Conservation (phyloP, 2,329 filamentous ascomycete species). For the Diaporthe longicolla region DNA sequence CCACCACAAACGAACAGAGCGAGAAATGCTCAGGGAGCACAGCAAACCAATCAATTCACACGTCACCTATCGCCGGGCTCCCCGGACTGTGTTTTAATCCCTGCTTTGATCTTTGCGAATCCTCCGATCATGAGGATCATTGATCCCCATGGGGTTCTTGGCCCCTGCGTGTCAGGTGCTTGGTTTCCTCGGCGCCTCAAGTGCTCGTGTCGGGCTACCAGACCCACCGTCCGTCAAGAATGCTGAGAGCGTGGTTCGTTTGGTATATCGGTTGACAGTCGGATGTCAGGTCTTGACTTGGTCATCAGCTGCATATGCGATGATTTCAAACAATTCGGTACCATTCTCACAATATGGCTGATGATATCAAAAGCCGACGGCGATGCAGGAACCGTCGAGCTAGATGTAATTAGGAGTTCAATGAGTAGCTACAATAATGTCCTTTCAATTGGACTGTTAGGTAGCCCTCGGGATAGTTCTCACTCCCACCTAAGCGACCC, state of each 20-base stretch:
- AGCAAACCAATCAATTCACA: neutral
- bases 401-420: no score
- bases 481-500: no score
- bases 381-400: no score
- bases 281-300: constrained; percentile 24
- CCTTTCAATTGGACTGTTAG: neutral
- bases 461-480: neutral
- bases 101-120: constrained; percentile 10
- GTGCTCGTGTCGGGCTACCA: neutral
- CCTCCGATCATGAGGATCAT: constrained; percentile 29
- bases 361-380: no score
- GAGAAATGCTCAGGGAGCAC: neutral
- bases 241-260: constrained; percentile 18
- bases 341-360: neutral
- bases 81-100: neutral
- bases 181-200: constrained; percentile 1
- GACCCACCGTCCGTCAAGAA: neutral
- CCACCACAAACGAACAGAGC: neutral
- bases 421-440: no score
- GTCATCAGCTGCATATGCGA: neutral
- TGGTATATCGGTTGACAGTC: constrained; percentile 4
- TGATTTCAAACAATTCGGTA: neutral
- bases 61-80: neutral
- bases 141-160: constrained; percentile 7
- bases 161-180: neutral